These are phyloP conservation scores for Datisca glomerata DNA, from an alignment of 306 rosid genomes.

Conservation along the genomic window DNA sequence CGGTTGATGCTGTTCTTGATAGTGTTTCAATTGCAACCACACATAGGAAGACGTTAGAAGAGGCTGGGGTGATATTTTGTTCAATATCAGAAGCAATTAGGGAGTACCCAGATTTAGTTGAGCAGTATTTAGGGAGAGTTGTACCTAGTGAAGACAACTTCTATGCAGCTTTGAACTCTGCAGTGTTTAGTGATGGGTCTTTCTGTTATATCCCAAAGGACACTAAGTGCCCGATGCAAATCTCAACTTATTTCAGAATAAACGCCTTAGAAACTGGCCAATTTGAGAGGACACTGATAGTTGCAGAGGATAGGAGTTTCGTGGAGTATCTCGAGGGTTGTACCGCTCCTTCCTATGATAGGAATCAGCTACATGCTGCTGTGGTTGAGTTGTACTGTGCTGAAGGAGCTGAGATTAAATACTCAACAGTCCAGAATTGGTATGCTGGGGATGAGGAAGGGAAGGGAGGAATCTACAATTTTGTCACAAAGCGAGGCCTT, in stretches of 20 bases:
- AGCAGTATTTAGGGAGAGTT: conserved; percentile 54
- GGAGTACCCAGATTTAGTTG: conserved; percentile 72
- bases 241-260: conserved; percentile 75
- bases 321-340: conserved; percentile 96
- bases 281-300: conserved; percentile 86
- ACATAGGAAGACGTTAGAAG: conserved; percentile 64
- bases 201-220: conserved; percentile 74
- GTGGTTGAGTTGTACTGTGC: conserved; percentile 76
- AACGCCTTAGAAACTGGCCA: conserved; percentile 85
- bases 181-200: conserved; percentile 85
- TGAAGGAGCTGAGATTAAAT: conserved; percentile 76
- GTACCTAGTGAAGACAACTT: conserved; percentile 78
- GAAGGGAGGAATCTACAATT: conserved; percentile 71
- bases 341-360: conserved; percentile 85
- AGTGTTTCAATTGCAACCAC: conserved; percentile 90
- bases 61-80: conserved; percentile 75
- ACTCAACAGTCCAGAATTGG: conserved; percentile 96
- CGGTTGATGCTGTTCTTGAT: conserved; percentile 74
- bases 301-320: conserved; percentile 76
- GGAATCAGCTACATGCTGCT: conserved; percentile 89
- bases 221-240: conserved; percentile 85
- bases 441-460: conserved; percentile 86
- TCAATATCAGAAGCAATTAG: conserved; percentile 79
- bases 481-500: conserved; percentile 81
- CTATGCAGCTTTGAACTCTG: conserved; percentile 71